A percentile compares a stretch with the other conserved stretches of the same genome.
phyloP scores from a whole-genome alignment of 768 basidiomycete genomes.

The Nidularia sp. region DNA sequence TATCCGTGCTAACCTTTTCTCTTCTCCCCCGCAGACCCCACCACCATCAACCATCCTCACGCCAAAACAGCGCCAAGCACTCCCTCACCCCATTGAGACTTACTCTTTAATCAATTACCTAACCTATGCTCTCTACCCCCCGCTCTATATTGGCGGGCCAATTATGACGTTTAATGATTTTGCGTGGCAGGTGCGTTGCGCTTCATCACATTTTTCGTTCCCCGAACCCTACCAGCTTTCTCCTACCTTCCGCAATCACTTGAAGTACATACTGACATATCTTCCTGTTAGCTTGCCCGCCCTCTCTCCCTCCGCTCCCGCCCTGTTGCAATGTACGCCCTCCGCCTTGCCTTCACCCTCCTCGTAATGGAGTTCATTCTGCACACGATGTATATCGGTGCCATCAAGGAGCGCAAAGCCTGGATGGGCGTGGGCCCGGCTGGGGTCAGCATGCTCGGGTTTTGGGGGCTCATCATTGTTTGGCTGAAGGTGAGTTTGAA shows the following conservation, averaged over 20 bases:
- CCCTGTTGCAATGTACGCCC: conserved; percentile 47
- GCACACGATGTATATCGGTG: conserved; percentile 95
- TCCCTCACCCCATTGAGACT: conserved; percentile 47
- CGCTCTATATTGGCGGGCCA: conserved; percentile 93
- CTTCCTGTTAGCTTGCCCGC: too few relatives aligned
- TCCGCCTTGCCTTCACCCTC: conserved; percentile 68
- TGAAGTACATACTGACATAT: too few relatives aligned
- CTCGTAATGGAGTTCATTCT: conserved; percentile 88
- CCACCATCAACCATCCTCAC: conserved; percentile 16
- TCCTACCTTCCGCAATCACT: neutral
- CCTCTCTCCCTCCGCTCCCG: conserved; percentile 7
- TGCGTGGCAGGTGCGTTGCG: conserved; percentile 73
- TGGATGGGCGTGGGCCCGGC: conserved; percentile 79
- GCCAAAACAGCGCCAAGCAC: conserved; percentile 58
- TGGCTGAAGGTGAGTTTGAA: conserved; percentile 81
- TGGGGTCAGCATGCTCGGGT: conserved; percentile 88
- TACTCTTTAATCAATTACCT: conserved; percentile 76
- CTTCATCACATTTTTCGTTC: neutral
- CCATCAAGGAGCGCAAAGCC: conserved; percentile 85
- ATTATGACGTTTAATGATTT: conserved; percentile 97
- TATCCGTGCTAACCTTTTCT: too few relatives aligned
- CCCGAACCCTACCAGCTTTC: neutral
- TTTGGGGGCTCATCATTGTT: conserved; percentile 94
- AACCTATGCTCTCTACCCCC: conserved; percentile 86
- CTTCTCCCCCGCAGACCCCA: too few relatives aligned